Percentiles rank a stretch among this genome's conserved stretches.
Evolutionary conservation across 805 yeast genomes (phyloP).

Genomic region (Barnettozyma salicaria): DNA sequence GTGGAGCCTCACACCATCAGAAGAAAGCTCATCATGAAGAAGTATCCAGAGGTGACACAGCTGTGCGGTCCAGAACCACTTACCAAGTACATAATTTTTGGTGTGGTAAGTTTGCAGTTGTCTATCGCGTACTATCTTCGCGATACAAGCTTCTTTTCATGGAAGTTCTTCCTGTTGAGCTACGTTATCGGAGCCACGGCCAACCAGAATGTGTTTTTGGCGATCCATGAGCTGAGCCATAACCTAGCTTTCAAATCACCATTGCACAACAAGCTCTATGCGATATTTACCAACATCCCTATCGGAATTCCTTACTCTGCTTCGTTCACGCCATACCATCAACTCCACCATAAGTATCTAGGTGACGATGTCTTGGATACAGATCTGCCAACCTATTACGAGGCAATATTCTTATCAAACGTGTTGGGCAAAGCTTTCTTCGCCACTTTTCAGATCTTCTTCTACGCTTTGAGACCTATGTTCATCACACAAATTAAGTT

Average conservation of each 20-base stretch:
- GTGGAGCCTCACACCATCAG: slow-evolving; percentile 77
- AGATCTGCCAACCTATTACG: slow-evolving; percentile 77
- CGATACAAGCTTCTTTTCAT: slow-evolving; percentile 44
- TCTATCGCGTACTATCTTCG: slow-evolving; percentile 55
- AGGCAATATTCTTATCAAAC: slow-evolving; percentile 67
- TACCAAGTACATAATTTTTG: slow-evolving; percentile 68
- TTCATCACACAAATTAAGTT: slow-evolving; percentile 69
- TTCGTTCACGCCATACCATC: slow-evolving; percentile 80
- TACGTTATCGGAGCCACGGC: slow-evolving; percentile 83
- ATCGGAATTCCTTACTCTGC: slow-evolving; percentile 90
- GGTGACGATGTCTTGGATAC: slow-evolving; percentile 84
- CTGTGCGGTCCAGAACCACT: slow-evolving; percentile 81
- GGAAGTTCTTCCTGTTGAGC: slow-evolving; percentile 55
- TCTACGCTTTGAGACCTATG: slow-evolving; percentile 88
- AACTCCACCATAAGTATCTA: slow-evolving; percentile 82
- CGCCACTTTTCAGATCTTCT: slow-evolving; percentile 82
- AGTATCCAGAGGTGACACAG: slow-evolving; percentile 74
- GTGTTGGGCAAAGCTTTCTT: slow-evolving; percentile 85
- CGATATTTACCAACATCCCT: slow-evolving; percentile 75
- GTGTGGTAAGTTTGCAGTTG: slow-evolving; percentile 67
- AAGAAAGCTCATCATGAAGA: slow-evolving; percentile 64
- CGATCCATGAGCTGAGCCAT: slow-evolving; percentile 85
- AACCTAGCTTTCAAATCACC: slow-evolving; percentile 80
- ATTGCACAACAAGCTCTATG: slow-evolving; percentile 65
- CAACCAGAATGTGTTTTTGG: slow-evolving; percentile 76